Conservation (phyloP, 192 early-diverging fungal species). For the Linnemannia schmuckeri region DNA sequence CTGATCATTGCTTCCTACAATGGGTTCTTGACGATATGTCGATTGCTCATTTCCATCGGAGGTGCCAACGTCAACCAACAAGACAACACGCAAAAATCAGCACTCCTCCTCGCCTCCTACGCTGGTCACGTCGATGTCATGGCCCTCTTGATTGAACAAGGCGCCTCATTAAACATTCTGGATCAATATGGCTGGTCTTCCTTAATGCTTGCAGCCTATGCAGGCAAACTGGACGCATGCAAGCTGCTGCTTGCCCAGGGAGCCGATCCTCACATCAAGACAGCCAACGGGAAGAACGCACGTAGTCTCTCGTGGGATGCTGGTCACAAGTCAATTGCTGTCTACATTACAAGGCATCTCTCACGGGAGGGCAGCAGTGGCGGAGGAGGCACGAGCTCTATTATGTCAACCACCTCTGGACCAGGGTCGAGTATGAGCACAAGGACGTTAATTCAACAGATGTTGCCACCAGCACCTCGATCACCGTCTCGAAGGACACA, state of each 20-base stretch:
- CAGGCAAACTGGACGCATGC: slow-evolving; percentile 46
- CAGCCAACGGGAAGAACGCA: slow-evolving; percentile 56
- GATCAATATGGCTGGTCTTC: slow-evolving; percentile 61
- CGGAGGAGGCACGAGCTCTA: background rate
- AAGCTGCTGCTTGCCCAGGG: slow-evolving; percentile 46
- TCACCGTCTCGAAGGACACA: slow-evolving; percentile 46
- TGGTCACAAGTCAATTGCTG: slow-evolving; percentile 42
- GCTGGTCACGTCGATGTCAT: slow-evolving; percentile 51
- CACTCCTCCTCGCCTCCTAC: slow-evolving; percentile 51
- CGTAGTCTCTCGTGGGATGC: slow-evolving; percentile 50
- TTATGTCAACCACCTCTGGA: background rate
- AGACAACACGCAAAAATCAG: slow-evolving; percentile 57
- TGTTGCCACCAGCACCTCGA: slow-evolving; percentile 18
- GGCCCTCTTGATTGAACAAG: slow-evolving; percentile 44
- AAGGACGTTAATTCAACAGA: slow-evolving; percentile 10
- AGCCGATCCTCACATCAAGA: slow-evolving; percentile 48
- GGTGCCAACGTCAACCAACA: slow-evolving; percentile 56
- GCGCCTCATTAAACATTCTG: slow-evolving; percentile 41
- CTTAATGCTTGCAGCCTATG: slow-evolving; percentile 60
- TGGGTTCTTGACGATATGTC: slow-evolving; percentile 60
- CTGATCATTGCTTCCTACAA: slow-evolving; percentile 76
- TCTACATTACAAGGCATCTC: slow-evolving; percentile 45
- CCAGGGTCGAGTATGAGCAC: slow-evolving; percentile 18
- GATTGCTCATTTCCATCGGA: slow-evolving; percentile 60
- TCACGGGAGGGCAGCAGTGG: slow-evolving; percentile 11